Base-by-base conservation (phyloP, 768 basidiomycete genomes). In the Lactarius vividus region DNA sequence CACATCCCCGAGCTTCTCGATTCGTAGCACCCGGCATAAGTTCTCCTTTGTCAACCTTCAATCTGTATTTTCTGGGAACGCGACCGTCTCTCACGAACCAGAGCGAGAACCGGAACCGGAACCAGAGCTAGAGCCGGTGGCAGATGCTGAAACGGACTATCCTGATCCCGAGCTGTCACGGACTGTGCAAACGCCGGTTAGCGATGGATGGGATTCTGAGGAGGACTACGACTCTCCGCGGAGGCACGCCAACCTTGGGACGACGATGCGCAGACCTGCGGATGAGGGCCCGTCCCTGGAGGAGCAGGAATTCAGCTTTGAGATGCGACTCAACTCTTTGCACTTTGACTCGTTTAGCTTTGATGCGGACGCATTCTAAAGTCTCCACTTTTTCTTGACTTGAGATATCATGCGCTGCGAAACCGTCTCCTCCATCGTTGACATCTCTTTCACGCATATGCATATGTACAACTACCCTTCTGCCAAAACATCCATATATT, bases 291-390 rank as follows among this genome's bases (percentile, higher is more conserved):
- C 33, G 8, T 29, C 20, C 18, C 59, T 54, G 20, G 62, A 61
- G 42, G 75, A 57, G 40, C 75, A 71, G 39, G 82, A 87, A 59
- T 66, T 76, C 67, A 83, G 81, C 67, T 76, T 86, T 58, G 86
- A 91, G 77, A 85, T 88, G 87, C 79, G 76, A 42, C 83, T 91
- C 16, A 86, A 89, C 72, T 89, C 89, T 37, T 77, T 91, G 61
- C 87, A 88, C 72, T 91, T 91, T 72, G 89, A 91, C 69, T 79
- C 83, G 1, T 70, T 91, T 54, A 88, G 86, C 61, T 88, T 91
- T 62, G 87, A 91, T 72, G 80, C 81, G 29, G 83, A 86, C 68
- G 79, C 78, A 46, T 87, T 88, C 73, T 66, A 74, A 26, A 61
- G 35, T 60, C 69, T 49, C 70, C 68, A 75, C 70, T 74, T 44